phyloP scores from a whole-genome alignment of 805 yeast species.

The Metschnikowia amazonensis region DNA sequence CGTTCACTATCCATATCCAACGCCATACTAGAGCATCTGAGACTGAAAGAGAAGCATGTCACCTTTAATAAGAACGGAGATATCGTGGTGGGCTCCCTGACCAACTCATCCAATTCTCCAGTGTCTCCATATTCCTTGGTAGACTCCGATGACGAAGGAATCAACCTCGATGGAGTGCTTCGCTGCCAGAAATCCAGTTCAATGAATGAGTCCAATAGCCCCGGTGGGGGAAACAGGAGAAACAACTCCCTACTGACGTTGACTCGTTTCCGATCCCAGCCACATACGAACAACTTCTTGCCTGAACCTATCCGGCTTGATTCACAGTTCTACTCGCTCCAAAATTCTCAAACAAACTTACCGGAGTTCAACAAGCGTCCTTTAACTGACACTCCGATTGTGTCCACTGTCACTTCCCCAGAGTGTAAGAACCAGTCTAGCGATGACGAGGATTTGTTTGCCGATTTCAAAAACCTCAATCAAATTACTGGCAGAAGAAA shows the following conservation, averaged over 20 bases:
- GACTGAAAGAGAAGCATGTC: conserved; percentile 22
- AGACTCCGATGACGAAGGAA: conserved; percentile 15
- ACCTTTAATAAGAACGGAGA: conserved; percentile 18
- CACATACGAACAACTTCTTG: conserved; percentile 15
- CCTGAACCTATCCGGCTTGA: conserved; percentile 16
- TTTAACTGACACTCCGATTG: conserved; percentile 68
- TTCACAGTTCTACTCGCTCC: conserved; percentile 11
- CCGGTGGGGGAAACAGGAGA: not conserved
- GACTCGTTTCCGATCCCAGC: conserved; percentile 16
- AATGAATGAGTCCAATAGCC: not conserved
- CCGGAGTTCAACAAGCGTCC: conserved; percentile 72
- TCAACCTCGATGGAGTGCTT: conserved; percentile 5
- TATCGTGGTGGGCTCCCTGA: conserved; percentile 15
- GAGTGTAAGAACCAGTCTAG: conserved; percentile 27
- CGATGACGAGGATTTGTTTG: conserved; percentile 25
- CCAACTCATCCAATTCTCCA: conserved; percentile 11
- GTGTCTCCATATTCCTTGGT: conserved; percentile 12
- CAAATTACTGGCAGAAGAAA: conserved; percentile 6
- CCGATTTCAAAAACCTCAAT: conserved; percentile 8
- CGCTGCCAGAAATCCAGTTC: not conserved
- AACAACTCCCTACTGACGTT: conserved; percentile 11
- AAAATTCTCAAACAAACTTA: conserved; percentile 20
- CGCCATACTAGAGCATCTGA: conserved; percentile 23
- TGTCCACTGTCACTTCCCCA: conserved; percentile 57
- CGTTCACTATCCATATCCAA: conserved; percentile 25